Conservation (phyloP, 305 asterid species). For the Petunia hybrid region DNA sequence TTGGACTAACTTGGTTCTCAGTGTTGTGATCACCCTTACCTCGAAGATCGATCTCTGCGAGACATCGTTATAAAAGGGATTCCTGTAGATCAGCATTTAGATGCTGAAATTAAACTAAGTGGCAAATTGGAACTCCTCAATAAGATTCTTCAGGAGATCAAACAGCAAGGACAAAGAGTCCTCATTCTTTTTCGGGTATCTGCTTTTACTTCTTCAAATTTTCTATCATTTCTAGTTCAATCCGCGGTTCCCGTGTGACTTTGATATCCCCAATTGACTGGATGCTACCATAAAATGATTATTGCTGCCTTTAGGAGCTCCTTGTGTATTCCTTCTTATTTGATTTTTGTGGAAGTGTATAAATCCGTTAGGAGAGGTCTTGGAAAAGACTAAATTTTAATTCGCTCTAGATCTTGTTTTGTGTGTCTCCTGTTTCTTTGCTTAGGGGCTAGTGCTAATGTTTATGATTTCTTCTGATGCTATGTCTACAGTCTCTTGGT, state of each 20-base stretch:
- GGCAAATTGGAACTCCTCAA: conserved; percentile 67
- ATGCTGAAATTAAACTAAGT: conserved; percentile 63
- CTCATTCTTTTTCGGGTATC: conserved; percentile 70
- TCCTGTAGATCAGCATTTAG: conserved; percentile 48
- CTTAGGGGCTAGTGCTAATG: conserved; percentile 23
- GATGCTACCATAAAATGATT: neutral
- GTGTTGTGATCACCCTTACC: conserved; percentile 83
- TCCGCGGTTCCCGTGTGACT: neutral
- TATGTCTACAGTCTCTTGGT: conserved; percentile 45
- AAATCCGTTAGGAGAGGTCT: neutral
- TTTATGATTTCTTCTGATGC: neutral
- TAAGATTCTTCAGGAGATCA: conserved; percentile 58
- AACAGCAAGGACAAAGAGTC: conserved; percentile 58
- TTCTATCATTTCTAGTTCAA: conserved; percentile 21
- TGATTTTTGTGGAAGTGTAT: neutral
- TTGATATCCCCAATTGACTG: neutral
- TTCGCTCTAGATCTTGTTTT: neutral
- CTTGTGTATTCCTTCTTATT: conserved; percentile 14
- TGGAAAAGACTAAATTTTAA: neutral
- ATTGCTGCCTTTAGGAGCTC: conserved; percentile 1
- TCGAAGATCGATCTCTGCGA: conserved; percentile 55
- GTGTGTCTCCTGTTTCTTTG: conserved; percentile 6
- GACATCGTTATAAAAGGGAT: conserved; percentile 48
- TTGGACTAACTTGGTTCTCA: conserved; percentile 37
- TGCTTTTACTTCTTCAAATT: neutral